Evolutionary conservation across 495 filamentous ascomycete genomes (phyloP).

Genomic region (Aspergillus steynii): DNA sequence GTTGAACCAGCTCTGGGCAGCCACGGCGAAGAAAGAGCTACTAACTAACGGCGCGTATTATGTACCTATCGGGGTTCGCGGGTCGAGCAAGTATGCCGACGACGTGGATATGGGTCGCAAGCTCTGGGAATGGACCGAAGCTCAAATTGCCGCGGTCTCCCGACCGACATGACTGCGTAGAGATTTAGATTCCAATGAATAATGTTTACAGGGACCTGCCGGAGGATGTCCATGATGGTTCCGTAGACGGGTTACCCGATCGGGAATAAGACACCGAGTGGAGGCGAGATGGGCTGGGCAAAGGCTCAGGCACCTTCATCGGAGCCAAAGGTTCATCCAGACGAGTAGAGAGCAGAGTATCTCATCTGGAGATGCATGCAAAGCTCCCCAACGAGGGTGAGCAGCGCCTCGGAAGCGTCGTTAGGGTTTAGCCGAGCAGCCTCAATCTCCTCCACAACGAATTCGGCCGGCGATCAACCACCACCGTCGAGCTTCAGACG

Average conservation of each 20-base stretch:
- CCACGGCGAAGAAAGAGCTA: constrained; percentile 28
- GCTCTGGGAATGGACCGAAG: constrained; percentile 67
- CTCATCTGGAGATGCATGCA: too few species aligned
- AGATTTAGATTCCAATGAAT: neutral
- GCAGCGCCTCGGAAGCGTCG: neutral
- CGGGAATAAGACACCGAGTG: constrained; percentile 11
- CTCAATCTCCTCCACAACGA: constrained; percentile 13
- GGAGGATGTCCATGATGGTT: neutral
- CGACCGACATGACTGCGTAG: constrained; percentile 4
- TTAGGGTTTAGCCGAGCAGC: constrained; percentile 53
- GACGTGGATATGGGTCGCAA: constrained; percentile 50
- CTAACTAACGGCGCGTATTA: constrained; percentile 58
- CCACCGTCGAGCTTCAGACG: constrained; percentile 3
- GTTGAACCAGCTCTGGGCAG: constrained; percentile 63
- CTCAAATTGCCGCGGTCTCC: constrained; percentile 39
- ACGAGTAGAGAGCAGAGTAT: neutral
- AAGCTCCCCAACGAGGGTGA: too few species aligned
- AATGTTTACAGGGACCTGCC: neutral
- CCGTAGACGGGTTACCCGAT: constrained; percentile 10
- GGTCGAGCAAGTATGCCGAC: constrained; percentile 35
- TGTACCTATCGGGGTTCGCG: constrained; percentile 51
- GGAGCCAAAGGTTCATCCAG: neutral
- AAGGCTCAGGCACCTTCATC: neutral
- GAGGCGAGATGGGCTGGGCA: constrained; percentile 7
- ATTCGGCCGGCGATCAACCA: constrained; percentile 18